Base-by-base conservation (phyloP, 179 eudicot genomes). In the Silene coronaria region DNA sequence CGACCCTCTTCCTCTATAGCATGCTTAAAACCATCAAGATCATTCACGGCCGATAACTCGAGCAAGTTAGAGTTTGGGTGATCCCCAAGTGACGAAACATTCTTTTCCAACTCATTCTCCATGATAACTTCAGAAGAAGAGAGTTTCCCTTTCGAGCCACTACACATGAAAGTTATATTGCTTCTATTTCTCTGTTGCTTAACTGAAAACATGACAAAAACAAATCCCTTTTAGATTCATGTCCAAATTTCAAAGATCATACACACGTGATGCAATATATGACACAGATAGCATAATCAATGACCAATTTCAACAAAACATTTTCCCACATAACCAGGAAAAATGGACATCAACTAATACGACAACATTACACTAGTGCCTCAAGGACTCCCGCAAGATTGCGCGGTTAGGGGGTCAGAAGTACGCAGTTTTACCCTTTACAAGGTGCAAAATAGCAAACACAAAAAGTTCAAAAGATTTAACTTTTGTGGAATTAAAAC, bases 31-130 rank as follows among this genome's bases (percentile, higher is more conserved):
- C 85, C 73, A 26, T 55, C 24, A 9, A 93, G 22, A 75, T 93
- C 96, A 85, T 91, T 86, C 0, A 75, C 63, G 0, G 98, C 93
- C 0, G 96, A 79, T 22, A 91, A 81, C 74, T 91, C 98, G 38
- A 93, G 93, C 84, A 93, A 77, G 17, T 84, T 84, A 66, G 74
- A 79, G 65, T 28, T 82, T 42, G 69, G 30, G 53, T 24, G 53
- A 38, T 48, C 27, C 7, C n/a, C 67, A 70, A 74, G 23, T 32
- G 74, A 75, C 11, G 48, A 10, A 12, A 70, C 82, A 42, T 63
- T 77, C 51, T 68, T 80, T 27, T 30, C 76, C 53, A 68, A 64
- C 75, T 81, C 80, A 77, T 32, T 82, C 72, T 81, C 89, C 89
- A 86, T 88, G 67, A 72, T 60, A 57, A 70, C 68, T 72, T 77